Percentiles rank a stretch among this genome's conserved stretches.
These are phyloP conservation scores for Bidens hawaiensis DNA, from an alignment of 140 eudicot genomes.

Conservation along the genomic window DNA sequence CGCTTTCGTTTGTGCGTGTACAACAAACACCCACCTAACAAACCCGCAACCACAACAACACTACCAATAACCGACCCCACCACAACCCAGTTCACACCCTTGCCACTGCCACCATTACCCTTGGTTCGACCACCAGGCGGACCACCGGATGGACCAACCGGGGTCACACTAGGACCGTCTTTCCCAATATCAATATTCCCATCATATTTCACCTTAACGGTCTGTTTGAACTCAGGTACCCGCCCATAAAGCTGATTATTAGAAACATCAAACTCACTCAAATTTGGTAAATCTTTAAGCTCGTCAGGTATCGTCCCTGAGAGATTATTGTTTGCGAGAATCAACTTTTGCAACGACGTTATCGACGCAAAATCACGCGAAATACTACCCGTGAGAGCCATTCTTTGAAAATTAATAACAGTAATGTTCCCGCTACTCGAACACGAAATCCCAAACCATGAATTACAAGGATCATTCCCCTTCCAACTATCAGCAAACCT, in stretches of 20 bases:
- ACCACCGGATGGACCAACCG: constrained; percentile 22
- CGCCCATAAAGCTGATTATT: constrained; percentile 61
- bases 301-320: too few relatives aligned
- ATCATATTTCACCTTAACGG: constrained; percentile 34
- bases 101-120: too few relatives aligned
- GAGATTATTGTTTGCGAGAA: constrained; percentile 55
- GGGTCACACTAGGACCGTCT: constrained; percentile 39
- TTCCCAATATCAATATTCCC: constrained; percentile 72
- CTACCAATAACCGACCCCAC: constrained; percentile 41
- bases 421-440: constrained; percentile 35
- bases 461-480: constrained; percentile 68
- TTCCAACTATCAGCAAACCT: constrained; percentile 67
- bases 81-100: constrained; percentile 33
- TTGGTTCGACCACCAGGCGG: constrained; percentile 8
- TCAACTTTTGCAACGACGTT: constrained; percentile 43
- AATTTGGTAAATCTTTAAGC: constrained; percentile 48
- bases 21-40: constrained; percentile 31
- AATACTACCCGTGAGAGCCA: constrained; percentile 62
- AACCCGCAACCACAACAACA: constrained; percentile 34
- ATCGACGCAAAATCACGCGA: constrained; percentile 48
- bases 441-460: constrained; percentile 65
- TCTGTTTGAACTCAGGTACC: constrained; percentile 39
- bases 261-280: constrained; percentile 51
- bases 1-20: constrained; percentile 32
- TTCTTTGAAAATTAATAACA: too few relatives aligned